phyloP scores from a whole-genome alignment of 2,329 filamentous ascomycete genomes.

The Volutella citrinella region DNA sequence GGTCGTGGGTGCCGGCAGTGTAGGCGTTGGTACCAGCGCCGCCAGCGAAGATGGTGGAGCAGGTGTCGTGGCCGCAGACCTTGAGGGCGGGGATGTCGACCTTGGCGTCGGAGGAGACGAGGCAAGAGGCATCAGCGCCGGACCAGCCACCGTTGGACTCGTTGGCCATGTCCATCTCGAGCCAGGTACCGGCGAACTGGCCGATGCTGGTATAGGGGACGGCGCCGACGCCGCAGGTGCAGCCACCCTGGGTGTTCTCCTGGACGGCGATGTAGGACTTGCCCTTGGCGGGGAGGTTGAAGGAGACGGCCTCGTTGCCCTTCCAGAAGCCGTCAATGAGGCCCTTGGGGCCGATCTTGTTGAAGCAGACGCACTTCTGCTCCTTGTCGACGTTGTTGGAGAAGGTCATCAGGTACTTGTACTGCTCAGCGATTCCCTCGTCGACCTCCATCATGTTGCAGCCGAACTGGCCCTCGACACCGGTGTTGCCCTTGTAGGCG shows the following conservation, averaged over 20 bases:
- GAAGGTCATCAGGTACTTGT: constrained; percentile 44
- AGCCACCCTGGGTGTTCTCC: constrained; percentile 46
- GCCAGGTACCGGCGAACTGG: constrained; percentile 44
- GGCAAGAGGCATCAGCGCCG: constrained; percentile 48
- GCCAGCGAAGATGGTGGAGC: constrained; percentile 38
- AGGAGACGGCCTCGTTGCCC: constrained; percentile 37
- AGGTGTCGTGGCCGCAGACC: constrained; percentile 38
- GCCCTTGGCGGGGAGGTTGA: constrained; percentile 36
- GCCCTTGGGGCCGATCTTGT: constrained; percentile 49
- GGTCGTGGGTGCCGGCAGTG: constrained; percentile 32
- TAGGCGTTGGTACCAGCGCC: constrained; percentile 38
- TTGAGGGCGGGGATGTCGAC: constrained; percentile 33
- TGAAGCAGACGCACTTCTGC: constrained; percentile 43
- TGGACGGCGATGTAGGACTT: constrained; percentile 43
- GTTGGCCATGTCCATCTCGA: constrained; percentile 49
- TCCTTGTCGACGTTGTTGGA: constrained; percentile 33
- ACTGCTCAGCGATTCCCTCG: constrained; percentile 32
- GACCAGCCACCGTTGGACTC: constrained; percentile 45
- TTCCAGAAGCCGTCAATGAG: constrained; percentile 48
- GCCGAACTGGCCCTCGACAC: constrained; percentile 39
- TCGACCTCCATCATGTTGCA: constrained; percentile 51
- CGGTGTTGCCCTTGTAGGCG: constrained; percentile 46
- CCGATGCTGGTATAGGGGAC: constrained; percentile 36
- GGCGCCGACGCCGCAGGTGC: constrained; percentile 37
- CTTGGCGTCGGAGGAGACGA: constrained; percentile 38